Base-by-base conservation (phyloP, 164 flowering plant genomes). In the Santalum album region DNA sequence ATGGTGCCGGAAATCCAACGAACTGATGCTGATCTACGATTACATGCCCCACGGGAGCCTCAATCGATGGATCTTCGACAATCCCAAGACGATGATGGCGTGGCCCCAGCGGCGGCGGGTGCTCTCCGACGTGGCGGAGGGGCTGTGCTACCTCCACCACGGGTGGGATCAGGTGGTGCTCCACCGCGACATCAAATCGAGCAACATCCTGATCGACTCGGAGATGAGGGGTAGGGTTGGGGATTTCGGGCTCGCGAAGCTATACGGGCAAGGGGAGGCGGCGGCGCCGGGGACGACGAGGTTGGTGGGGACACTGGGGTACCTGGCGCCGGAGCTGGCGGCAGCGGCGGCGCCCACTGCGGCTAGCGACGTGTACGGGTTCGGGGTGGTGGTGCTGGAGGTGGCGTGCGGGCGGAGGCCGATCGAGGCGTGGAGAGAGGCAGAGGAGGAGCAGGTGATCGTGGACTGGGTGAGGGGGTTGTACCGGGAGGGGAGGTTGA, bases 271-370 rank as follows among this genome's bases (percentile, higher is more conserved):
- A 26, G 94, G 85, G 1, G 76, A 72, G 49, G 47, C n/a, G n/a
- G n/a, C n/a, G n/a, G 74, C 58, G 0, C 77, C 90, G 0, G 66
- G 53, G 40, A 80, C 85, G 0, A 83, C 94, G 1, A 56, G 89
- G 14, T 77, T 87, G 26, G 98, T 82, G 54, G 98, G 96, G 11
- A 90, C 95, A 1, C 62, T 86, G 2, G 96, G 98, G 54, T 87
- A 90, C 68, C 29, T 90, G 49, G 91, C 98, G 11, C 98, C 98
- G 0, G 98, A 90, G 69, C 40, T 83, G 40, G 90, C 78, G 0
- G 65, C 57, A 3, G 45, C 58, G 54, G 68, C 73, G 2, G 38
- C 69, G 1, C 84, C 94, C 0, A 87, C 87, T 1, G 63, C 70
- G 0, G 78, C 81, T 1, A 81, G 81, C 53, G 98, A 90, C 53